Percentiles rank a stretch among this genome's conserved stretches.
phyloP scores from a whole-genome alignment of 2,329 filamentous ascomycete genomes.

The Teratosphaeria nubilosa region DNA sequence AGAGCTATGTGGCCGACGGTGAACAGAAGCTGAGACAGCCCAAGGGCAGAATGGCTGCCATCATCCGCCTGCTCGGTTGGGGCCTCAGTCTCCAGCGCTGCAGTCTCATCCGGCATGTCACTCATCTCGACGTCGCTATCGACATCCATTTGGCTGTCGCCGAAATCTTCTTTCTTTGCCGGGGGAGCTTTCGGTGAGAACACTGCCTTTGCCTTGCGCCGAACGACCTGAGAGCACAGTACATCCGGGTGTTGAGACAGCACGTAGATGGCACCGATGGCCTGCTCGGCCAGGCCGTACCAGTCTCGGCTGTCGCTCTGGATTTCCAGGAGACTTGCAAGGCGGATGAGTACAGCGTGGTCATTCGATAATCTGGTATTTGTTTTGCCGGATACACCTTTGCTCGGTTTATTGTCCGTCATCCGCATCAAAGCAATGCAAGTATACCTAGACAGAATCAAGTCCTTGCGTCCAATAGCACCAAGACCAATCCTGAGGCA shows the following conservation, averaged over 20 bases:
- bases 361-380: slow-evolving; percentile 79
- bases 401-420: slow-evolving; percentile 70
- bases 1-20: slow-evolving; percentile 94
- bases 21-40: slow-evolving; percentile 83
- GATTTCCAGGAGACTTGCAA: slow-evolving; percentile 78
- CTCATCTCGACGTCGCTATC: slow-evolving; percentile 30
- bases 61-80: not conserved
- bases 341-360: slow-evolving; percentile 70
- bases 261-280: slow-evolving; percentile 88
- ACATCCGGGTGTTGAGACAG: slow-evolving; percentile 90
- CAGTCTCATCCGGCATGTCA: slow-evolving; percentile 21
- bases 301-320: slow-evolving; percentile 87
- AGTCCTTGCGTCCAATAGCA: slow-evolving; percentile 64
- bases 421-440: slow-evolving; percentile 88
- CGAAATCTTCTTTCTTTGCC: slow-evolving; percentile 13
- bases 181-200: slow-evolving; percentile 49
- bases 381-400: slow-evolving; percentile 54
- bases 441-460: slow-evolving; percentile 87
- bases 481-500: slow-evolving; percentile 88
- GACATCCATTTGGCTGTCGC: slow-evolving; percentile 20
- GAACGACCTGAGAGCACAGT: slow-evolving; percentile 81
- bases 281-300: slow-evolving; percentile 87
- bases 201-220: slow-evolving; percentile 74
- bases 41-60: slow-evolving; percentile 42
- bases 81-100: slow-evolving; percentile 12